Conservation (phyloP, 768 basidiomycete species). For the Tylopilus balloui region DNA sequence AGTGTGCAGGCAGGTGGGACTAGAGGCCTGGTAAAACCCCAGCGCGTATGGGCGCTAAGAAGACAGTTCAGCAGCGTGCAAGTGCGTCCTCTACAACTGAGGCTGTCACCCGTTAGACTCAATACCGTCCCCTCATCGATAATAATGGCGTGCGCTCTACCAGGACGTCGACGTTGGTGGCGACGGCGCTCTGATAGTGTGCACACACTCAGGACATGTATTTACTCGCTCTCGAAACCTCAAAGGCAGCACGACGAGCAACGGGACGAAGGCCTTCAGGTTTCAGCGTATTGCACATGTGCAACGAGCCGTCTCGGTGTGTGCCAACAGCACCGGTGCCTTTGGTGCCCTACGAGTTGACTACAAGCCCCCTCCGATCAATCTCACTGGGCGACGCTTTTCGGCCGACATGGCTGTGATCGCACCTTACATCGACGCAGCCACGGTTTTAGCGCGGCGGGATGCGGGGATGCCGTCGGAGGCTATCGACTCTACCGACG, state of each 20-base stretch:
- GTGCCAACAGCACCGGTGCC: slow-evolving; percentile 81
- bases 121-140: neutral
- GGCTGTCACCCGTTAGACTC: neutral
- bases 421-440: slow-evolving; percentile 48
- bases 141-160: neutral
- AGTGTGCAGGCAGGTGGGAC: slow-evolving; percentile 15
- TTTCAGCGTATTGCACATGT: slow-evolving; percentile 77
- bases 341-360: slow-evolving; percentile 83
- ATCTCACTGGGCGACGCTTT: slow-evolving; percentile 50
- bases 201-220: slow-evolving; percentile 93
- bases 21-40: slow-evolving; percentile 55
- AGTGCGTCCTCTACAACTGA: slow-evolving; percentile 35
- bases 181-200: slow-evolving; percentile 86
- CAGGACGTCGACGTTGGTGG: slow-evolving; percentile 86
- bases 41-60: slow-evolving; percentile 85
- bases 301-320: slow-evolving; percentile 83
- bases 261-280: slow-evolving; percentile 53
- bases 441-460: neutral
- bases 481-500: slow-evolving; percentile 20
- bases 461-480: neutral
- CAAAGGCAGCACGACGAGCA: slow-evolving; percentile 22
- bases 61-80: slow-evolving; percentile 83
- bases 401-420: slow-evolving; percentile 62
- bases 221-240: slow-evolving; percentile 69
- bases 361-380: slow-evolving; percentile 53